Percentiles rank a stretch among this genome's conserved stretches.
Conservation (phyloP, 805 yeast genomes). For the Wickerhamiella lipophila region DNA sequence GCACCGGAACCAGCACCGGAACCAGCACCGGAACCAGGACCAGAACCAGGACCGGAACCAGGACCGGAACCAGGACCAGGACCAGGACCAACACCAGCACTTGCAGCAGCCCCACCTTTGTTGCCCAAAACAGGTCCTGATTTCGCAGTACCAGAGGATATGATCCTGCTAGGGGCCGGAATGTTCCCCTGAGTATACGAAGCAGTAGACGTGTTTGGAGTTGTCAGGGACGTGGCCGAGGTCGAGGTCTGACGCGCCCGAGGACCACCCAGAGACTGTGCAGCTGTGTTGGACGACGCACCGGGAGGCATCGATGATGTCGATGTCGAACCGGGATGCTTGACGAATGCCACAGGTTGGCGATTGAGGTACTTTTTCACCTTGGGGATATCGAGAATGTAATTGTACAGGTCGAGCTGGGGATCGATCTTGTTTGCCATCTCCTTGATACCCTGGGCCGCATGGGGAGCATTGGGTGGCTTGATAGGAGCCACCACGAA, state of each 20-base stretch:
- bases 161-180: slow-evolving; percentile 17
- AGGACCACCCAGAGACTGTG: too few relatives aligned
- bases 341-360: slow-evolving; percentile 24
- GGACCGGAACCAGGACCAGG: too few relatives aligned
- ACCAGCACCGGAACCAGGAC: too few relatives aligned
- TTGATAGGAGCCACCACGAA: slow-evolving; percentile 65
- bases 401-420: slow-evolving; percentile 68
- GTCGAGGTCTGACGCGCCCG: slow-evolving; percentile 5
- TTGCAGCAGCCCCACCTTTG: not conserved
- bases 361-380: slow-evolving; percentile 25
- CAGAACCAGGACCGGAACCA: too few relatives aligned
- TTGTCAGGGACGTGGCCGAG: slow-evolving; percentile 1
- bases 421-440: slow-evolving; percentile 69
- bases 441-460: slow-evolving; percentile 55
- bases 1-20: too few relatives aligned
- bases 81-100: too few relatives aligned
- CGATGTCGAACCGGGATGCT: slow-evolving; percentile 24
- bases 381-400: slow-evolving; percentile 34
- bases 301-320: not conserved
- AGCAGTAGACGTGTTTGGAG: not conserved
- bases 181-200: slow-evolving; percentile 1
- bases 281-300: not conserved
- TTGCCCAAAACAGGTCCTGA: slow-evolving; percentile 23
- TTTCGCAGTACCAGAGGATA: slow-evolving; percentile 23
- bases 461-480: slow-evolving; percentile 29